Percentiles rank a stretch among this genome's conserved stretches.
Conservation (phyloP, 176 grass and related monocot genomes). For the Phoenix dactylifera region DNA sequence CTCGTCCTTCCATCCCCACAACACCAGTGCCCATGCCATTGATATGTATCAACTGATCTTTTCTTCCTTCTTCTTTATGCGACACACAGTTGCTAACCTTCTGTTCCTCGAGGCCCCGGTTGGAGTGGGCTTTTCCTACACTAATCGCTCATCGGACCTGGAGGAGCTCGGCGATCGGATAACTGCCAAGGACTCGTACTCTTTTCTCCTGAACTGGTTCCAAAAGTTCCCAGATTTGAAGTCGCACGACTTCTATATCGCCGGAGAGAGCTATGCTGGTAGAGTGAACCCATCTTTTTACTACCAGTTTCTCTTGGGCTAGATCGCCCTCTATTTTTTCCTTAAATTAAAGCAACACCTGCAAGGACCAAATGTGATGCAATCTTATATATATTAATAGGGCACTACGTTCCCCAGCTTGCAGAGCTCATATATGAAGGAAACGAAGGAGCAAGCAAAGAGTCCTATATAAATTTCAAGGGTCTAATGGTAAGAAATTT, state of each 20-base stretch:
- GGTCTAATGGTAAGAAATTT: slow-evolving; percentile 67
- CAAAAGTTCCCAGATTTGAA: slow-evolving; percentile 76
- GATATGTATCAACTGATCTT: not conserved
- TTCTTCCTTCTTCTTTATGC: not conserved
- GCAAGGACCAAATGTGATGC: not conserved
- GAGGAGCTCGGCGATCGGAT: slow-evolving; percentile 52
- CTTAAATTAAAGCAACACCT: slow-evolving; percentile 2
- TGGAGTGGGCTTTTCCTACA: slow-evolving; percentile 93
- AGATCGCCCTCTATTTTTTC: not conserved
- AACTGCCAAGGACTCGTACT: slow-evolving; percentile 62
- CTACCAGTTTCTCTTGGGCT: too few relatives aligned
- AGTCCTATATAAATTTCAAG: slow-evolving; percentile 64
- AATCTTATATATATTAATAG: slow-evolving; percentile 16
- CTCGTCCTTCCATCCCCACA: not conserved
- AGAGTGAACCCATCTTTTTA: not conserved
- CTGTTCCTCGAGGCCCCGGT: slow-evolving; percentile 87
- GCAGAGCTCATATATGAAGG: slow-evolving; percentile 78
- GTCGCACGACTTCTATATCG: slow-evolving; percentile 62
- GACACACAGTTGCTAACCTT: slow-evolving; percentile 57
- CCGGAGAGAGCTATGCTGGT: slow-evolving; percentile 97
- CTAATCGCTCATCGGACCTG: slow-evolving; percentile 60
- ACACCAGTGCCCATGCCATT: not conserved
- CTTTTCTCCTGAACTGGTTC: slow-evolving; percentile 73
- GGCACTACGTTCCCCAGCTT: slow-evolving; percentile 94
- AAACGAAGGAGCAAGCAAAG: slow-evolving; percentile 49